phyloP scores from a whole-genome alignment of 1,284 basidiomycete genomes.

The Omphalotus olearius region DNA sequence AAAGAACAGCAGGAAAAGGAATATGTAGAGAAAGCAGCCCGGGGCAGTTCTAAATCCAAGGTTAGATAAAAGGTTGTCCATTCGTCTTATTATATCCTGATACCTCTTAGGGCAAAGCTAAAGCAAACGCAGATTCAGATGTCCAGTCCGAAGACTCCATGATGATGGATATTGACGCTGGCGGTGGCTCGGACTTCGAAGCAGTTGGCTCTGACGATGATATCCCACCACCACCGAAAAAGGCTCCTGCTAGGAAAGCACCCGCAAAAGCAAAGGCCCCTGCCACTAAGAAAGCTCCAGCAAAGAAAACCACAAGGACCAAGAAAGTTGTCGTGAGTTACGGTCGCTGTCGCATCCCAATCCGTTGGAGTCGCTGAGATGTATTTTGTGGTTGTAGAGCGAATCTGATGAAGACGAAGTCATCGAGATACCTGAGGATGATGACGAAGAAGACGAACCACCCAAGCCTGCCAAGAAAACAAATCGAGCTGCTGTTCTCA shows the following conservation, averaged over 20 bases:
- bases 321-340: conserved; percentile 43
- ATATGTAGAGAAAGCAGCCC: conserved; percentile 43
- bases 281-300: conserved; percentile 22
- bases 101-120: conserved; percentile 39
- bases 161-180: conserved; percentile 59
- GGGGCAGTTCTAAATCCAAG: conserved; percentile 37
- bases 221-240: conserved; percentile 48
- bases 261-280: conserved; percentile 25
- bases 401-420: conserved; percentile 54
- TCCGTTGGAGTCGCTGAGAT: background rate
- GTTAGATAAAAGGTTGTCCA: conserved; percentile 21
- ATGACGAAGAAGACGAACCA: conserved; percentile 47
- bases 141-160: conserved; percentile 76
- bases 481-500: conserved; percentile 62
- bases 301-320: conserved; percentile 34
- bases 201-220: conserved; percentile 37
- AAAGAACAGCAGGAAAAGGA: conserved; percentile 64
- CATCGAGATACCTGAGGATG: conserved; percentile 35
- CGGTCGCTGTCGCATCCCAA: background rate
- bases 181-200: conserved; percentile 49
- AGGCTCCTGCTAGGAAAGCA: conserved; percentile 27
- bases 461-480: conserved; percentile 50
- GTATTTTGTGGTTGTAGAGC: conserved; percentile 25
- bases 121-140: conserved; percentile 46
- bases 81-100: background rate